Conservation (phyloP, 306 rosid species). For the Canavalia ensiformis region DNA sequence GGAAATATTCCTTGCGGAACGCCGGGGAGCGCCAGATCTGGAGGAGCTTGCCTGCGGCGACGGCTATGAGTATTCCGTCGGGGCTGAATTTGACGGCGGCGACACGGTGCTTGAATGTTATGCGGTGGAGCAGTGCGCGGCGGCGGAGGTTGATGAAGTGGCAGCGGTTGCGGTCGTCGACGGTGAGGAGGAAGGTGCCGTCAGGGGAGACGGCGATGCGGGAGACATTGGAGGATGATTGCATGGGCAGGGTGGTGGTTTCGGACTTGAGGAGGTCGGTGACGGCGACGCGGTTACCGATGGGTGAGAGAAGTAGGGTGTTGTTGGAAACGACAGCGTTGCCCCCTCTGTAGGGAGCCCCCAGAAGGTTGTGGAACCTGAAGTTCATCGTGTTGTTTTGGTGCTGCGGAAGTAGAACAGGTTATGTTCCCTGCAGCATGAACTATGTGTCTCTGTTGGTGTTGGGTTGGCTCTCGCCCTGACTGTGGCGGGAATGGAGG, state of each 20-base stretch:
- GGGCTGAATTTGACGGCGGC: conserved; percentile 73
- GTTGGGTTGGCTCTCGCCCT: background rate
- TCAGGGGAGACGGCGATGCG: conserved; percentile 87
- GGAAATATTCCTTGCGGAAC: conserved; percentile 68
- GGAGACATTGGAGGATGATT: conserved; percentile 79
- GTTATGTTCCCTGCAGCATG: background rate
- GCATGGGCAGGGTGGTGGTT: conserved; percentile 75
- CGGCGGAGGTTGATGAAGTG: conserved; percentile 88
- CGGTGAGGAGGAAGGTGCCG: conserved; percentile 76
- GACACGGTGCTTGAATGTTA: conserved; percentile 75
- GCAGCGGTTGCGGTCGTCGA: conserved; percentile 83
- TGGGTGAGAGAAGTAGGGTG: conserved; percentile 79
- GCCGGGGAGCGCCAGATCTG: conserved; percentile 95
- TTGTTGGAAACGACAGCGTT: conserved; percentile 71
- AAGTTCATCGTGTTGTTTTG: conserved; percentile 65
- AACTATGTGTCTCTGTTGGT: background rate
- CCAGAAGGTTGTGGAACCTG: conserved; percentile 89
- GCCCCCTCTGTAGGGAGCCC: conserved; percentile 98
- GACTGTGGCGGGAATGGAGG: conserved; percentile 34
- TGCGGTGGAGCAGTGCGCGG: conserved; percentile 84
- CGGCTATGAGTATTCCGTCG: conserved; percentile 69
- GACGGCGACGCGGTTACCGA: conserved; percentile 82
- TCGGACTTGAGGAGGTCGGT: conserved; percentile 84
- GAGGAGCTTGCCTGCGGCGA: conserved; percentile 78
- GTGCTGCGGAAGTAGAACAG: background rate